These are phyloP conservation scores for Globisporangium rhizosaccharum DNA, from an alignment of 352 stramenopile genomes.

Conservation along the genomic window DNA sequence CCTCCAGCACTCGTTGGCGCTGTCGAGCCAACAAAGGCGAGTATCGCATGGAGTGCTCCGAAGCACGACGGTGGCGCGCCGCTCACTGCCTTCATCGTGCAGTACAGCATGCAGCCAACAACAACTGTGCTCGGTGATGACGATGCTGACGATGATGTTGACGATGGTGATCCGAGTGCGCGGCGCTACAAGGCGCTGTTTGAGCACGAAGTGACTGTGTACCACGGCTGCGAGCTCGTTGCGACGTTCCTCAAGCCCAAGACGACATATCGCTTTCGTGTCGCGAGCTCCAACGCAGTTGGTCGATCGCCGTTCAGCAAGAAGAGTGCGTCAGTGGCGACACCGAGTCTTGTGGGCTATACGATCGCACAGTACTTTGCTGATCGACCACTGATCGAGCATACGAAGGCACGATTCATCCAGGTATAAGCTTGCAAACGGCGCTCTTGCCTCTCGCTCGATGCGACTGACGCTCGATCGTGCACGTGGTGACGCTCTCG, in stretches of 20 bases:
- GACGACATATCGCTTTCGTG: slow-evolving; percentile 45
- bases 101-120: slow-evolving; percentile 32
- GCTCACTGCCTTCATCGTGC: slow-evolving; percentile 39
- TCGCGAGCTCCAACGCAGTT: slow-evolving; percentile 41
- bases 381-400: slow-evolving; percentile 37
- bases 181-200: slow-evolving; percentile 12
- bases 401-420: slow-evolving; percentile 41
- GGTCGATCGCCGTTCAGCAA: slow-evolving; percentile 33
- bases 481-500: not conserved
- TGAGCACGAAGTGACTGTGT: slow-evolving; percentile 39
- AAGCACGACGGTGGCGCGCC: slow-evolving; percentile 46
- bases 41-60: slow-evolving; percentile 33
- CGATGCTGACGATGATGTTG: slow-evolving; percentile 10
- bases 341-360: slow-evolving; percentile 63
- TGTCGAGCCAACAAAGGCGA: slow-evolving; percentile 40
- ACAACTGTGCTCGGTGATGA: slow-evolving; percentile 7
- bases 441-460: not conserved
- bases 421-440: slow-evolving; percentile 18
- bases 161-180: not conserved
- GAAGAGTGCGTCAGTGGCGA: slow-evolving; percentile 26
- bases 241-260: slow-evolving; percentile 50
- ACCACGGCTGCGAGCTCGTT: slow-evolving; percentile 22
- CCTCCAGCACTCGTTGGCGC: slow-evolving; percentile 20
- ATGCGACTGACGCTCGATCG: not conserved
- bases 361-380: slow-evolving; percentile 60